A percentile compares a stretch with the other conserved stretches of the same genome.
phyloP scores from a whole-genome alignment of 495 filamentous ascomycete genomes.

The Ascodesmis nigricans region DNA sequence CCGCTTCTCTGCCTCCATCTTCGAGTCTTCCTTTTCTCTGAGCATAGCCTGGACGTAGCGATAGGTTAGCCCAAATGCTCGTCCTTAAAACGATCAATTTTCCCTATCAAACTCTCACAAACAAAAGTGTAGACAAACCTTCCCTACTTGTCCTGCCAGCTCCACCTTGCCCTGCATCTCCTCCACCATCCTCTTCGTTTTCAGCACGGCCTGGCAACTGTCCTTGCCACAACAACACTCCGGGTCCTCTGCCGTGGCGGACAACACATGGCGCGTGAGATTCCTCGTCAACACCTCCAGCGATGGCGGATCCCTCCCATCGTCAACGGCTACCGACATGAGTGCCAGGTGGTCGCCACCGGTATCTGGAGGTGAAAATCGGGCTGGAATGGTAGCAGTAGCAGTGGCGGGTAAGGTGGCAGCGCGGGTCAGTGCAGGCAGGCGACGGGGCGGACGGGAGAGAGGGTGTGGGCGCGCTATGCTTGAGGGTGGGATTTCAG shows the following conservation, averaged over 20 bases:
- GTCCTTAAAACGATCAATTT: neutral
- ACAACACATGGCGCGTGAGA: slow-evolving; percentile 9
- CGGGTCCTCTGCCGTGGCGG: slow-evolving; percentile 7
- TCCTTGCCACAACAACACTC: slow-evolving; percentile 65
- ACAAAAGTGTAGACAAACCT: slow-evolving; percentile 32
- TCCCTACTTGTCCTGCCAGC: slow-evolving; percentile 63
- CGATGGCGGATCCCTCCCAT: slow-evolving; percentile 13
- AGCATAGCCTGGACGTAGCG: slow-evolving; percentile 48
- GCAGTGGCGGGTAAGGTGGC: no score
- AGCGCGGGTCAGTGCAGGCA: no score
- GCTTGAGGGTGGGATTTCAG: no score
- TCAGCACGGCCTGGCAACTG: slow-evolving; percentile 57
- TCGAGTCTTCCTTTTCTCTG: slow-evolving; percentile 76
- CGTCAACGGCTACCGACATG: slow-evolving; percentile 4
- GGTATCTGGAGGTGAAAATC: no score
- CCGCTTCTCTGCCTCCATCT: slow-evolving; percentile 71
- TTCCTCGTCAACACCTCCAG: slow-evolving; percentile 13
- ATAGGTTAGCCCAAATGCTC: neutral
- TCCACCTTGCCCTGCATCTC: slow-evolving; percentile 69
- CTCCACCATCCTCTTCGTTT: slow-evolving; percentile 55
- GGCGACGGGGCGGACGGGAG: no score
- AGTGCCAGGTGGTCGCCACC: no score
- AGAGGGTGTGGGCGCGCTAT: no score
- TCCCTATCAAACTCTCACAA: neutral
- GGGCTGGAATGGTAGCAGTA: no score